phyloP scores from a whole-genome alignment of 2,329 filamentous ascomycete genomes.

The Cladophialophora yegresii region DNA sequence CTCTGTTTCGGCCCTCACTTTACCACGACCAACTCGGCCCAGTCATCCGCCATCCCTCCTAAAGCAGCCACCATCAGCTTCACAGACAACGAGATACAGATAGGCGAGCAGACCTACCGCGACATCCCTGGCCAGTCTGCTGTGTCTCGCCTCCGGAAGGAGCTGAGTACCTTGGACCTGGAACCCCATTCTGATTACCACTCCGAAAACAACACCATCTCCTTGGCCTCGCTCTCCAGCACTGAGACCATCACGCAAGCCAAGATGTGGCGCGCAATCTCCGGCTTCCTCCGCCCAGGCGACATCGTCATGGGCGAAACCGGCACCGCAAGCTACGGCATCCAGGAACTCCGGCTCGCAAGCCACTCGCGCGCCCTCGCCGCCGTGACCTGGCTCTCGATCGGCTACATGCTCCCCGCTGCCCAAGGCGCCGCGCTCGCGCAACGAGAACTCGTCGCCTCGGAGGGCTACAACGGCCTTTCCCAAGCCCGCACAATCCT shows the following conservation, averaged over 20 bases:
- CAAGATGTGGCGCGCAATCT: slow-evolving; percentile 52
- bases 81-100: slow-evolving; percentile 39
- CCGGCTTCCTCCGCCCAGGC: slow-evolving; percentile 51
- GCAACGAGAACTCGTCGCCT: slow-evolving; percentile 47
- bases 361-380: slow-evolving; percentile 51
- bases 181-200: not conserved
- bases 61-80: slow-evolving; percentile 42
- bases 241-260: slow-evolving; percentile 10
- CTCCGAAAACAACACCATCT: not conserved
- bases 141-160: not conserved
- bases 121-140: not conserved
- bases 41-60: slow-evolving; percentile 44
- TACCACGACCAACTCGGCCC: slow-evolving; percentile 51
- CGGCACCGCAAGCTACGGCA: slow-evolving; percentile 59
- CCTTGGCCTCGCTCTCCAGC: not conserved
- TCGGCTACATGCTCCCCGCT: slow-evolving; percentile 62
- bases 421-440: slow-evolving; percentile 61
- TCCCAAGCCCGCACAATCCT: slow-evolving; percentile 54
- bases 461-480: slow-evolving; percentile 32
- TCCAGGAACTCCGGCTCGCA: slow-evolving; percentile 54
- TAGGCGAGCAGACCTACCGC: slow-evolving; percentile 29
- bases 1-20: slow-evolving; percentile 52
- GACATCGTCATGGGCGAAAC: slow-evolving; percentile 62
- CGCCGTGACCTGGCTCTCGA: slow-evolving; percentile 60
- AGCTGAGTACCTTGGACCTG: not conserved